These are phyloP conservation scores for Parasitella parasitica DNA, from an alignment of 371 early-diverging fungal genomes.

Conservation along the genomic window DNA sequence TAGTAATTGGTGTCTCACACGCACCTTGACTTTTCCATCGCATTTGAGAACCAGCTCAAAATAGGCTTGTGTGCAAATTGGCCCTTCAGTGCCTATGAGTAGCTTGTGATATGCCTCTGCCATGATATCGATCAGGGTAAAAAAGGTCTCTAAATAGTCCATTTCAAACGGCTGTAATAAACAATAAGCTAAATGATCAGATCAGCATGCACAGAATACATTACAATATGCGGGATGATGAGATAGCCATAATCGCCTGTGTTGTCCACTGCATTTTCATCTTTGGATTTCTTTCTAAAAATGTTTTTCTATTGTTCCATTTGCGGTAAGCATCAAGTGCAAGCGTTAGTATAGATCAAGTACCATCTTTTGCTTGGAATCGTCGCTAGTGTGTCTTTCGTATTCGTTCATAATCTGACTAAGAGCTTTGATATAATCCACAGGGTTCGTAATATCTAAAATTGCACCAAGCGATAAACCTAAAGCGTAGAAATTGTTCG, in stretches of 20 bases:
- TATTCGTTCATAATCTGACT: conserved; percentile 60
- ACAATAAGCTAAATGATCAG: not conserved
- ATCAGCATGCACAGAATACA: not conserved
- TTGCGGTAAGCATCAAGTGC: not conserved
- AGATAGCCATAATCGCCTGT: conserved; percentile 49
- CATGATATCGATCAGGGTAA: conserved; percentile 50
- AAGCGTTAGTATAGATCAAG: not conserved
- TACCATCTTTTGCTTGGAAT: conserved; percentile 57
- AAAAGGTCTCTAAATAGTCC: conserved; percentile 59
- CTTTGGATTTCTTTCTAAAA: conserved; percentile 53
- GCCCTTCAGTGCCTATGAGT: conserved; percentile 35
- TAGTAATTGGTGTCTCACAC: not conserved
- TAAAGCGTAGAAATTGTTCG: conserved; percentile 60
- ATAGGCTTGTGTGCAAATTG: conserved; percentile 44
- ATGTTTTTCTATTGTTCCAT: conserved; percentile 46
- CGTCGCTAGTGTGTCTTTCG: conserved; percentile 52
- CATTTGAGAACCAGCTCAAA: conserved; percentile 60
- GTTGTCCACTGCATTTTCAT: conserved; percentile 35
- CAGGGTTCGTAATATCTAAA: conserved; percentile 61
- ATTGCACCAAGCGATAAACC: conserved; percentile 65
- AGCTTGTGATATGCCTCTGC: conserved; percentile 51
- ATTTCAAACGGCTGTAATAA: conserved; percentile 49
- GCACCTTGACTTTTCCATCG: conserved; percentile 56
- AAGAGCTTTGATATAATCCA: conserved; percentile 65
- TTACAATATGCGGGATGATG: conserved; percentile 50